Evolutionary conservation across 1,139 yeast genomes (phyloP).

Genomic region (Candida sanyaensis): DNA sequence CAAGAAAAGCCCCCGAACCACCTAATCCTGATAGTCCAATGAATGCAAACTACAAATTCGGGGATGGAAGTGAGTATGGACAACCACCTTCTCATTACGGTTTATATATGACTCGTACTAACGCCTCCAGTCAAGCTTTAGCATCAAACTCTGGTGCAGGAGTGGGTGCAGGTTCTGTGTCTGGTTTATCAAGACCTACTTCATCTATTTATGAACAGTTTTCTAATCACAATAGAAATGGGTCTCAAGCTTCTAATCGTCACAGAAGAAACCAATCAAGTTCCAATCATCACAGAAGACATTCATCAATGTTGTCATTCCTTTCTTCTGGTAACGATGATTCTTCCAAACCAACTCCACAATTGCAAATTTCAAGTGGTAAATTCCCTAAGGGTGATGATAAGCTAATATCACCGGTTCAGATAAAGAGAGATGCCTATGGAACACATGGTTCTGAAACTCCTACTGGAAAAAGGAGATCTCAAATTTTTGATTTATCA

Average conservation of each 20-base stretch:
- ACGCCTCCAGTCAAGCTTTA: conserved; percentile 23
- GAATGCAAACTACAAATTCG: conserved; percentile 26
- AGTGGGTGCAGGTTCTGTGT: background rate
- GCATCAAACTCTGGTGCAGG: background rate
- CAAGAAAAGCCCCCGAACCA: conserved; percentile 58
- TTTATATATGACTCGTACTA: conserved; percentile 27
- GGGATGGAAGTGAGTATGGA: conserved; percentile 19
- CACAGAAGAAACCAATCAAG: conserved; percentile 28
- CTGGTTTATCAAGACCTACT: conserved; percentile 32
- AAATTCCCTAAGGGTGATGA: conserved; percentile 9
- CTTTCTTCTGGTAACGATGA: conserved; percentile 27
- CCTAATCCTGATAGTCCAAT: conserved; percentile 20
- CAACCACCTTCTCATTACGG: conserved; percentile 14
- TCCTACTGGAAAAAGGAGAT: background rate
- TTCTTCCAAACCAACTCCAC: conserved; percentile 3
- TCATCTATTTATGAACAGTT: conserved; percentile 47
- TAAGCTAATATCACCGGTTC: conserved; percentile 27
- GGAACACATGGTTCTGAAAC: conserved; percentile 2
- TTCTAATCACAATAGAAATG: conserved; percentile 29
- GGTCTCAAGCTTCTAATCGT: conserved; percentile 21
- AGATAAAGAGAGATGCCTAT: conserved; percentile 21
- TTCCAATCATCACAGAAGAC: conserved; percentile 35
- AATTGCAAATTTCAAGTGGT: background rate
- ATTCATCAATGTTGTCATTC: conserved; percentile 50
- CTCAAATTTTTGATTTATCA: conserved; percentile 10